Base-by-base conservation (phyloP, 352 stramenopile species). In the Hyphochytrium catenoides region DNA sequence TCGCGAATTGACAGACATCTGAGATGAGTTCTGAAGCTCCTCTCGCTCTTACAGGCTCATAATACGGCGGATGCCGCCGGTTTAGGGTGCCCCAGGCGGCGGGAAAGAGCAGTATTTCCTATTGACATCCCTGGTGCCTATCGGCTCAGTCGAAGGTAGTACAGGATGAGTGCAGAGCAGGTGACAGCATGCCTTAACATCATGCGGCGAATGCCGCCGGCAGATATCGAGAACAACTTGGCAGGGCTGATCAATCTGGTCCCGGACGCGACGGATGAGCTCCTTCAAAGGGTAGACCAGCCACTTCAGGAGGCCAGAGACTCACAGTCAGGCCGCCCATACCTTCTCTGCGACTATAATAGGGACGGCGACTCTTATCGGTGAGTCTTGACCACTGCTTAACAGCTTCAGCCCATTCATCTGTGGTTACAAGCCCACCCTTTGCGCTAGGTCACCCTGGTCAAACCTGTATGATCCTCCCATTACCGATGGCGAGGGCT, bases 331-430 rank as follows among this genome's bases (percentile, higher is more conserved):
- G 74, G 74, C 43, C 72, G 74, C 39, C 70, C 76, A 41, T 94
- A 89, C 57, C 52, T 95, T 14, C 57, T 88, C 22, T 93, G 74
- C 50, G 74, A 92, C 54, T 93, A 94, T 56, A 95, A 96, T 59
- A 66, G 79, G 36, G 78, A 94, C 41, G 83, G 74, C 8, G 77
- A 89, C 49, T 77, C 68, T 21, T 71, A 92, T 50, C 60, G 79
- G 42, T 54, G 31, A 17, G 18, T 29, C 5, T 8, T 8, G 12
- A n/a, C 23, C 19, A 43, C 20, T 17, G 7, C n/a, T 43, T 16
- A 5, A 26, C 18, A 38, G 8, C 15, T 5, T 7, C 33, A 20
- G 8, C 36, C 15, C 36, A 15, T 9, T 20, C n/a, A 4, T 33
- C 22, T 29, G 12, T 7, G 33, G 14, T 20, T 32, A 4, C 8